Evolutionary conservation across 164 flowering plant species (phyloP).

Genomic region (Stephania japonica): DNA sequence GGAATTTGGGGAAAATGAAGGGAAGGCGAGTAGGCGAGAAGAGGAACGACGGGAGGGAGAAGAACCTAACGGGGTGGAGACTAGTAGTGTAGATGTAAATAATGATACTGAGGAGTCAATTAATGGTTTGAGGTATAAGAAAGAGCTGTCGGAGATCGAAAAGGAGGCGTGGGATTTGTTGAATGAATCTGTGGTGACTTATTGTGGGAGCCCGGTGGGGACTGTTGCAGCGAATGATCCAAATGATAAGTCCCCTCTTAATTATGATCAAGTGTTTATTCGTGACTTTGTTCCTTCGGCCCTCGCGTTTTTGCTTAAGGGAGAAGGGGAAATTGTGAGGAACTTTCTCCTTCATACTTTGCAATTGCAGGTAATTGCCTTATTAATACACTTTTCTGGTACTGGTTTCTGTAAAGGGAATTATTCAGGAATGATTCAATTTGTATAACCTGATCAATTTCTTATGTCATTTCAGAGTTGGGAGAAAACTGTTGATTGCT

Average conservation of each 20-base stretch:
- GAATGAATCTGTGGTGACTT: conserved; percentile 54
- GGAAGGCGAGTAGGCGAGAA: neutral
- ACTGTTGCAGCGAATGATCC: conserved; percentile 92
- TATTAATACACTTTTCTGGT: neutral
- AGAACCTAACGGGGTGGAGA: conserved; percentile 13
- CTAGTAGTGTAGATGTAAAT: conserved; percentile 25
- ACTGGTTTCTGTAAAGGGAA: neutral
- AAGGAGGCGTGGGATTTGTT: conserved; percentile 84
- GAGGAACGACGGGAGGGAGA: conserved; percentile 10
- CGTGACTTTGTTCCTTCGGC: conserved; percentile 97
- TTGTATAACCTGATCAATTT: neutral
- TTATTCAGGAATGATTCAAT: too few species aligned
- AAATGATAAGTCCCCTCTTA: conserved; percentile 54
- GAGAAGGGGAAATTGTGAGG: conserved; percentile 87
- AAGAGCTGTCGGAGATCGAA: conserved; percentile 52
- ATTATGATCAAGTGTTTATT: conserved; percentile 93
- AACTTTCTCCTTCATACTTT: conserved; percentile 90
- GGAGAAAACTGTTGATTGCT: conserved; percentile 97
- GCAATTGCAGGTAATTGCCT: conserved; percentile 73
- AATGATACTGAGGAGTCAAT: conserved; percentile 17
- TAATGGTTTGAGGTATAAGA: conserved; percentile 30
- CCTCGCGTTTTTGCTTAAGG: conserved; percentile 85
- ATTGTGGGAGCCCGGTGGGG: conserved; percentile 90
- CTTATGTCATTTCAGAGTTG: conserved; percentile 53
- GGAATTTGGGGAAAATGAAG: conserved; percentile 15